Base-by-base conservation (phyloP, 2,329 filamentous ascomycete genomes). In the Teratosphaeria zuluensis region DNA sequence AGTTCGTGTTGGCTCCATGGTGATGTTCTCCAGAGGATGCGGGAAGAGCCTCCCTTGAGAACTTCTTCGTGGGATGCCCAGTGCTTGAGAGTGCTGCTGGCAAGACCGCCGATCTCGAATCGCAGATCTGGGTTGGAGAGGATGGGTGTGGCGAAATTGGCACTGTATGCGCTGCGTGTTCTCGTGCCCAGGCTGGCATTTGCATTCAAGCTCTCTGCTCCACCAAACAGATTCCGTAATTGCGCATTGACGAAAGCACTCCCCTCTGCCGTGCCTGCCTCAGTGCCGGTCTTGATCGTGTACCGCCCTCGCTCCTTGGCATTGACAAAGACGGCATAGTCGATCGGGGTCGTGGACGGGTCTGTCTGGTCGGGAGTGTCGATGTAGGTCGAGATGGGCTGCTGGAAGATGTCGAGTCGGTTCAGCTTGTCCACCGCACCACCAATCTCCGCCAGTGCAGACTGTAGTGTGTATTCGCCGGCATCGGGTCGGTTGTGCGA, bases 1-100 rank as follows among this genome's bases (percentile, higher is more conserved):
- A 96, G 68, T 62, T 92, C 87, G 71, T 96, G 90, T 59, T 80
- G 81, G 52, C 85, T 85, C 54, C 79, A 76, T 8, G 76, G 69
- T 54, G 71, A 69, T 11, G 82, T 84, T 42, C 86, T 74, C 88
- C 89, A 97, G 46, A 85, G 84, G 48, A 96, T 79, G 64, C 89
- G 91, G 12, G 88, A 77, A 66, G 84, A 86, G 21, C 83, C 90
- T 16, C 92, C 91, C 69, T 87, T 89, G 21, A 95, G 76, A 2
- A 87, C 85, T 75, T 99, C 92, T 67, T 97, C 92, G 70, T 99
- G 92, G 63, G 89, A 94, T 24, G 94, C 91, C 89, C 90, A 97
- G 12, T 86, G 83, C 75, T 97, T 96, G 62, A 92, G 83, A 0
- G 90, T 95, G 52, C 90, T 86, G 62, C 89, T 95, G 9, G 88